Percentiles rank a stretch among this genome's conserved stretches.
Evolutionary conservation across 345 rosid species (phyloP).

Genomic region (Mallotus nudiflorus): DNA sequence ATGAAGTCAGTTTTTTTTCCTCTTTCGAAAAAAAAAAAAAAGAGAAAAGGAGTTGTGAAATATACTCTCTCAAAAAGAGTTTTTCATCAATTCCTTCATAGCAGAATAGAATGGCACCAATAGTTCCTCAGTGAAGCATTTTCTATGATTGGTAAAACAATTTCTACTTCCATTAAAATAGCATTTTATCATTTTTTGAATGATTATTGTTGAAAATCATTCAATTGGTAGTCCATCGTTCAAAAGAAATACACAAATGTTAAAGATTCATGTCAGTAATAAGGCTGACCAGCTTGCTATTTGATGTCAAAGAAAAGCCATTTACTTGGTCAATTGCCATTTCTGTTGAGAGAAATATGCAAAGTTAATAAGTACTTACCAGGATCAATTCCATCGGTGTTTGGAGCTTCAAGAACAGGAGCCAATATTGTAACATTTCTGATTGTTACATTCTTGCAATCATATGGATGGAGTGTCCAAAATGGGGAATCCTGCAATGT

Average conservation of each 20-base stretch:
- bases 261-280: neutral
- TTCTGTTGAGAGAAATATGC: neutral
- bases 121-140: neutral
- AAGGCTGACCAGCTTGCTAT: neutral
- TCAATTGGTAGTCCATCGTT: neutral
- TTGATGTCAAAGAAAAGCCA: conserved; percentile 10
- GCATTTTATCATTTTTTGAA: neutral
- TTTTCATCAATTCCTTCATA: neutral
- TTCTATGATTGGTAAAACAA: neutral
- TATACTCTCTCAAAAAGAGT: neutral
- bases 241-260: neutral
- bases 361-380: conserved; percentile 43
- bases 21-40: neutral
- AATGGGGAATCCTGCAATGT: conserved; percentile 92
- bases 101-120: neutral
- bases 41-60: neutral
- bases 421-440: conserved; percentile 78
- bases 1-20: neutral
- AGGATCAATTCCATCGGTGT: conserved; percentile 97
- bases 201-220: neutral
- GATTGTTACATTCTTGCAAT: conserved; percentile 84
- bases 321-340: neutral
- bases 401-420: conserved; percentile 82
- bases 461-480: conserved; percentile 98
- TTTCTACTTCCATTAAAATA: neutral